These are phyloP conservation scores for Xylaria palmicola DNA, from an alignment of 495 filamentous ascomycete species.

Conservation along the genomic window DNA sequence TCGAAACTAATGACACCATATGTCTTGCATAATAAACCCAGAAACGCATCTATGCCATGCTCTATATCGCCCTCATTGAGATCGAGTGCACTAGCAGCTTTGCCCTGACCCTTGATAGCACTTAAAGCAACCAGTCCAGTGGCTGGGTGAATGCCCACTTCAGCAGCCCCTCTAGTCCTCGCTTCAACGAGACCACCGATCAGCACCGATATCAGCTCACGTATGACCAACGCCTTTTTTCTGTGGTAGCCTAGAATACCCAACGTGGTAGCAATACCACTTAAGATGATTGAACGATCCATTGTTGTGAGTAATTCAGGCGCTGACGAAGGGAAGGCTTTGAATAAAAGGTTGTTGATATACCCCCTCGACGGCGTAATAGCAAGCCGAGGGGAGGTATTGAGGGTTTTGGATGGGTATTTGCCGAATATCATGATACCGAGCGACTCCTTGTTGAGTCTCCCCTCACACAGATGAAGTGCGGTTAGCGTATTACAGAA, in stretches of 20 bases:
- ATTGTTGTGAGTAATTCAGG: conserved; percentile 63
- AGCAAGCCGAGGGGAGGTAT: conserved; percentile 44
- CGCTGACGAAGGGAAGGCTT: conserved; percentile 64
- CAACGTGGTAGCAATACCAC: conserved; percentile 81
- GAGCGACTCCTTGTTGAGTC: conserved; percentile 64
- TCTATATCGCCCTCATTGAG: conserved; percentile 75
- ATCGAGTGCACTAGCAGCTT: conserved; percentile 65
- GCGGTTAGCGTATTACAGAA: conserved; percentile 72
- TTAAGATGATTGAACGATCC: conserved; percentile 74
- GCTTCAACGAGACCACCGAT: conserved; percentile 88
- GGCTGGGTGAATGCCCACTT: conserved; percentile 91
- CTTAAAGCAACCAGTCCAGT: conserved; percentile 71
- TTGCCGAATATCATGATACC: conserved; percentile 59
- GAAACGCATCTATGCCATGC: conserved; percentile 59
- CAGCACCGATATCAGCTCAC: conserved; percentile 78
- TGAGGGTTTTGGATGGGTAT: conserved; percentile 33
- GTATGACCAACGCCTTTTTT: conserved; percentile 83
- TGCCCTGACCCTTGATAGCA: conserved; percentile 40
- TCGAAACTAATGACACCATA: conserved; percentile 50
- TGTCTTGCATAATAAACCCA: conserved; percentile 46
- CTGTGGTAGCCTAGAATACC: conserved; percentile 72
- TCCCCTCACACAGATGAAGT: conserved; percentile 66
- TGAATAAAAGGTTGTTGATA: conserved; percentile 67
- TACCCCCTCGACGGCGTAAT: conserved; percentile 60
- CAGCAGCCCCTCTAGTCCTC: conserved; percentile 86